Base-by-base conservation (phyloP, 116 monocot genomes). In the Papilionanthe hybrid region DNA sequence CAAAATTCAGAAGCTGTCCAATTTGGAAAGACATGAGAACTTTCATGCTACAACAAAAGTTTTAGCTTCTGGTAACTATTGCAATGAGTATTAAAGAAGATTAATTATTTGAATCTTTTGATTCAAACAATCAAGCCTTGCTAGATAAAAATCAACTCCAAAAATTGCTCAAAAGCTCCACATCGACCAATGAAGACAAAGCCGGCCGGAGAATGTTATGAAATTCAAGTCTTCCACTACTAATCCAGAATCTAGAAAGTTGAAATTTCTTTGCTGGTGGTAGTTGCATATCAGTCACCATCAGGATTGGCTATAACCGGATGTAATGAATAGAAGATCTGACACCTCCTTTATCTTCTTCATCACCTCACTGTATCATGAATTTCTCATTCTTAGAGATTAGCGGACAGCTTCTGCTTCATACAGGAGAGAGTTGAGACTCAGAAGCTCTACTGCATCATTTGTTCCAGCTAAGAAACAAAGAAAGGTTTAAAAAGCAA, bases 381-480 rank as follows among this genome's bases (percentile, higher is more conserved):
- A 49, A 27, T 9, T 18, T 75, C 25, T 25, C 23, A 58, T 7
- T 30, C 28, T 55, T 45, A 29, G 50, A 79, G 32, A 72, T 79
- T 25, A 72, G 8, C 13, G 10, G 42, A 45, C 72, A 44, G 22
- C 43, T 22, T 18, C 0, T 71, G 71, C n/a, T 28, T 75, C 63
- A 79, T 42, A 55, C 53, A 12, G 86, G 47, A 76, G 82, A 75
- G 49, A 66, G 56, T 23, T 80, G 74, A 56, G 87, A 75, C 41
- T 79, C 86, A 32, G 82, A 1, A 19, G 76, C 63, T 94, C 93
- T 17, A 75, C 78, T 25, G 78, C 80, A 84, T 99, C 95, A 79
- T 99, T 99, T 30, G 91, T 79, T 48, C 91, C 98, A 80, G 95
- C 98, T 99, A 88, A 50, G 4, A 43, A 49, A 48, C 25, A 75